Evolutionary conservation across 805 yeast species (phyloP).

Genomic region (Zygosaccharomyces rouxii): DNA sequence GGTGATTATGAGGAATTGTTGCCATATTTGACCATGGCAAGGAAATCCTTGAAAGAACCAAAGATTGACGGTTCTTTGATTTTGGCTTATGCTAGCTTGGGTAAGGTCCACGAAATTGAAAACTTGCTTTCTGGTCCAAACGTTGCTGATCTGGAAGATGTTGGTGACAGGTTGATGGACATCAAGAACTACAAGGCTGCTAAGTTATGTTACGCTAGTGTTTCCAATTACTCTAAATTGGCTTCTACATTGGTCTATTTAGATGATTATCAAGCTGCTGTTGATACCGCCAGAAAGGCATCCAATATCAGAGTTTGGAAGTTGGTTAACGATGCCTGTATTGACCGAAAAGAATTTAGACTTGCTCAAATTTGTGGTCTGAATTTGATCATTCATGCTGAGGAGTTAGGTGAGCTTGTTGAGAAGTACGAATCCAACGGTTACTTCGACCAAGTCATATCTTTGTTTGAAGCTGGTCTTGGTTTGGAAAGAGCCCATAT

Average conservation of each 20-base stretch:
- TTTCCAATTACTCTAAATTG: slow-evolving; percentile 90
- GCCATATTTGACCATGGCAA: slow-evolving; percentile 84
- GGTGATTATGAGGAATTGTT: slow-evolving; percentile 94
- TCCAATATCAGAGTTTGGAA: slow-evolving; percentile 93
- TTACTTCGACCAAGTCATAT: slow-evolving; percentile 83
- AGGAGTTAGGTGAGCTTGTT: slow-evolving; percentile 88
- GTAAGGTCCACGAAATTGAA: slow-evolving; percentile 73
- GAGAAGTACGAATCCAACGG: slow-evolving; percentile 84
- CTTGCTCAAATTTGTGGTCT: slow-evolving; percentile 98
- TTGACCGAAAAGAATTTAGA: slow-evolving; percentile 90
- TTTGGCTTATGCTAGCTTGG: slow-evolving; percentile 78
- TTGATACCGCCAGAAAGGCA: slow-evolving; percentile 98
- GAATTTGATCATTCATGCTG: slow-evolving; percentile 95
- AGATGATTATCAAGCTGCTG: slow-evolving; percentile 92
- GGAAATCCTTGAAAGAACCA: slow-evolving; percentile 87
- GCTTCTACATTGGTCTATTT: slow-evolving; percentile 95
- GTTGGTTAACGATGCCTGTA: slow-evolving; percentile 94
- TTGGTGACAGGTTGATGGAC: slow-evolving; percentile 87
- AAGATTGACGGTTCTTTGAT: slow-evolving; percentile 88
- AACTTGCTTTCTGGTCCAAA: slow-evolving; percentile 78
- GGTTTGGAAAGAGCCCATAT: slow-evolving; percentile 98
- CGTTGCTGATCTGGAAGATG: slow-evolving; percentile 85
- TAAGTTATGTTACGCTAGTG: slow-evolving; percentile 74
- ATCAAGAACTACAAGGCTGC: slow-evolving; percentile 88
- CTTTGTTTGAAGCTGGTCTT: slow-evolving; percentile 91